Base-by-base conservation (phyloP, 2,329 filamentous ascomycete genomes). In the Sporothrix globosa region DNA sequence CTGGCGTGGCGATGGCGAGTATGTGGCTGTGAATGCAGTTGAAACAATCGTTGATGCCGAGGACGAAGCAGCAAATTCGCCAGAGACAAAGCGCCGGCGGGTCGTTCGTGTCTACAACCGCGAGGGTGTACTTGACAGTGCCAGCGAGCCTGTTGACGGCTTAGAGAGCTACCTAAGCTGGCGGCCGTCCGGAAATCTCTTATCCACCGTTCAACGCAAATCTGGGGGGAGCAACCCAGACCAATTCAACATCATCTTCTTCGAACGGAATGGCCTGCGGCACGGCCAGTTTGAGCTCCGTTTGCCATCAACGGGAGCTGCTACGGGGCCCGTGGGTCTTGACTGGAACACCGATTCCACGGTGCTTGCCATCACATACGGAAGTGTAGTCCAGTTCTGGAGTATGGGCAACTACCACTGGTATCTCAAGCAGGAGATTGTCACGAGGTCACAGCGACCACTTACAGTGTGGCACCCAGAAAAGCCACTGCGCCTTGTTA, bases 361-460 rank as follows among this genome's bases (percentile, higher is more conserved):
- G 1, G 92, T 97, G 0, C 84, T 99, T 60, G 93, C 95, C 6
- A 90, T 97, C n/a, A 84, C 87, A 1, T 88, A 94, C 75, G 83
- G 83, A 44, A 87, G 93, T 73, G 86, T 88, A 70, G 82, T 96
- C n/a, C 96, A 99, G 77, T 83, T 99, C 1, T 99, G 96, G 96
- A 97, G 93, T 0, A 97, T 91, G 86, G 92, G 93, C 24, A 99
- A 99, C 79, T 99, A 99, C 75, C 92, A 98, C 78, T 99, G 96
- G 87, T 98, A 98, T 79, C 84, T 99, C 19, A 99, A 99, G 81
- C 93, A 97, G 78, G 93, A 97, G 77, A 84, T 97, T 7, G 80
- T 82, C 7, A 81, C 85, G 7, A 75, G 75, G 14, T 74, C 76
- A 3, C 75, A 68, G 11, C 53, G 4, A 2, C 79, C 52, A 67